A percentile compares a stretch with the other conserved stretches of the same genome.
These are phyloP conservation scores for Microbotryum lychnidis-dioicae DNA, from an alignment of 1,284 basidiomycete species.

Conservation along the genomic window DNA sequence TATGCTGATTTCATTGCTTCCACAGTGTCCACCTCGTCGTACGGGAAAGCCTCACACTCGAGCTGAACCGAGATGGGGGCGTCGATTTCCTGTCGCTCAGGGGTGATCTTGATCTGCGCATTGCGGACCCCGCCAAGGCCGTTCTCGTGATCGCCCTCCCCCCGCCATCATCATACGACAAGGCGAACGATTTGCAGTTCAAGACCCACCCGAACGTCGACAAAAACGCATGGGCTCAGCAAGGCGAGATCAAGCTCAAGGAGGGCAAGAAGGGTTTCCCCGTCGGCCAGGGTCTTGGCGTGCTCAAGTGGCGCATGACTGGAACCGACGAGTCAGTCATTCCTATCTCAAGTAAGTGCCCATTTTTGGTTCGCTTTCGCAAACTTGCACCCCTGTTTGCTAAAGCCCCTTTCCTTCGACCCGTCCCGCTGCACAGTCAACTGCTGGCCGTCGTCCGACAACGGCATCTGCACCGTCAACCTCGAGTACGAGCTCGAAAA, in stretches of 20 bases:
- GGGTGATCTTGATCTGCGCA: conserved; percentile 85
- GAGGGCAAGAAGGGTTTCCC: conserved; percentile 78
- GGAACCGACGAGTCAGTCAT: conserved; percentile 86
- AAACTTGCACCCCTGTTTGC: neutral
- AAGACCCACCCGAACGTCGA: conserved; percentile 94
- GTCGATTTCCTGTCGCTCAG: conserved; percentile 81
- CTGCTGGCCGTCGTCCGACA: conserved; percentile 89
- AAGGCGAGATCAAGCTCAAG: conserved; percentile 71
- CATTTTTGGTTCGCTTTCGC: neutral
- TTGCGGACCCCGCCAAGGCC: conserved; percentile 66
- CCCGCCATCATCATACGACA: conserved; percentile 46
- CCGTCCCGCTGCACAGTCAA: conserved; percentile 54
- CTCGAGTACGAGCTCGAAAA: conserved; percentile 90
- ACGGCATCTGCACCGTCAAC: conserved; percentile 83
- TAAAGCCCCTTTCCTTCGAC: neutral
- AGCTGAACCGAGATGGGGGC: conserved; percentile 81
- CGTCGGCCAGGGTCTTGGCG: conserved; percentile 71
- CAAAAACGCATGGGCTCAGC: conserved; percentile 65
- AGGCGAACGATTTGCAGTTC: conserved; percentile 69
- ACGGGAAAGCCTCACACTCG: conserved; percentile 72
- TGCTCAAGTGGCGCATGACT: conserved; percentile 85
- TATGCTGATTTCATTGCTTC: neutral
- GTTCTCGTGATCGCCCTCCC: conserved; percentile 65
- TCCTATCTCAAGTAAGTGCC: conserved; percentile 71
- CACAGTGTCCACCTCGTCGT: conserved; percentile 73